These are phyloP conservation scores for Liquidambar formosana DNA, from an alignment of 164 flowering plant species.

Conservation along the genomic window DNA sequence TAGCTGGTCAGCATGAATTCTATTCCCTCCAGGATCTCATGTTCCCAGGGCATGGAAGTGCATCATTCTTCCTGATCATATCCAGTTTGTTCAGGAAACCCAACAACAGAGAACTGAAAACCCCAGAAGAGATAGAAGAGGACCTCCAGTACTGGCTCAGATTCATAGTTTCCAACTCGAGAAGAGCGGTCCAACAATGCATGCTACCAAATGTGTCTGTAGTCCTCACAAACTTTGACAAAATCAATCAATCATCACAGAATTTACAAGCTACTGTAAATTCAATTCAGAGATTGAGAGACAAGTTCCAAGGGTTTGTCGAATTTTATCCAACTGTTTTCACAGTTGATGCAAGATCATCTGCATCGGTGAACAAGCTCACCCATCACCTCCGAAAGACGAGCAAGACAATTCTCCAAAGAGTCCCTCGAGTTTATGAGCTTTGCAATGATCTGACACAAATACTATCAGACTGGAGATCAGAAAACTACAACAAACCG, in stretches of 20 bases:
- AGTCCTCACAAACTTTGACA: constrained; percentile 85
- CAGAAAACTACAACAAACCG: constrained; percentile 67
- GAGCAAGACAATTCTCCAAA: constrained; percentile 70
- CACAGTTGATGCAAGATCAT: constrained; percentile 93
- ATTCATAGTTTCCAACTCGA: constrained; percentile 84
- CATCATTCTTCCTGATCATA: constrained; percentile 72
- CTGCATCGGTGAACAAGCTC: constrained; percentile 76
- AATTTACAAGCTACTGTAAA: constrained; percentile 43
- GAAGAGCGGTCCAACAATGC: constrained; percentile 65
- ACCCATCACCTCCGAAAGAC: constrained; percentile 65
- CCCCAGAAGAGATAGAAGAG: constrained; percentile 64
- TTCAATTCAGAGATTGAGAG: constrained; percentile 58
- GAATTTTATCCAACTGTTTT: constrained; percentile 85
- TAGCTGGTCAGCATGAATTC: constrained; percentile 82
- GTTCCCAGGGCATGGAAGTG: constrained; percentile 94
- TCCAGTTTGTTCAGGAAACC: constrained; percentile 76
- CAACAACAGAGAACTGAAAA: constrained; percentile 68
- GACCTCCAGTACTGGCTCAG: constrained; percentile 90
- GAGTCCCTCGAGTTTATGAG: constrained; percentile 79
- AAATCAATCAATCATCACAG: constrained; percentile 55
- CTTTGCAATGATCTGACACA: constrained; percentile 71
- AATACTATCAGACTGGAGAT: constrained; percentile 76
- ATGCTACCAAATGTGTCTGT: constrained; percentile 85
- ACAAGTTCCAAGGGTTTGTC: constrained; percentile 69
- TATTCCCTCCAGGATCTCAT: constrained; percentile 86